Conservation (phyloP, 345 rosid genomes). For the Populus deltoides region DNA sequence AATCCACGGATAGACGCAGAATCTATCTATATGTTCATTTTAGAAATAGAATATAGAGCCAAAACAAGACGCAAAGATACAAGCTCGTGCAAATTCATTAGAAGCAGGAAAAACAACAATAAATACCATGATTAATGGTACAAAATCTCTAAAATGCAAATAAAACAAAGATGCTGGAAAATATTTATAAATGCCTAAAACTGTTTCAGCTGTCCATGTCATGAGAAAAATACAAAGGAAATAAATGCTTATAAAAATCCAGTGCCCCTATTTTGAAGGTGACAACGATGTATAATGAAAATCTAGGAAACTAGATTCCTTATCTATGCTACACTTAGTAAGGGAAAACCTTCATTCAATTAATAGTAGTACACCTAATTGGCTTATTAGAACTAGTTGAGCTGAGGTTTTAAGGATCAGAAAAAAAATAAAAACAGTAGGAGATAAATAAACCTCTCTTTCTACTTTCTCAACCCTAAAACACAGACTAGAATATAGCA, state of each 20-base stretch:
- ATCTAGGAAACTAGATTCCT: conserved; percentile 1
- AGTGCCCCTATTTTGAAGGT: background rate
- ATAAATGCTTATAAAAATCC: background rate
- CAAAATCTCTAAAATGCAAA: background rate
- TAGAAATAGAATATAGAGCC: background rate
- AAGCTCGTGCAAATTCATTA: background rate
- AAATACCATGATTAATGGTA: background rate
- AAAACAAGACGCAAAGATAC: background rate
- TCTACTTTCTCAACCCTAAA: background rate
- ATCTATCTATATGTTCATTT: background rate
- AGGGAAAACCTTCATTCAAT: conserved; percentile 16
- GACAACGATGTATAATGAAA: conserved; percentile 7
- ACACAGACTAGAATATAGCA: background rate
- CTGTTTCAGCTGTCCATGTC: conserved; percentile 10
- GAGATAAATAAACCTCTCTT: background rate
- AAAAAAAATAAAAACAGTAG: background rate
- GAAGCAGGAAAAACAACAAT: background rate
- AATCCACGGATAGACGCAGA: background rate
- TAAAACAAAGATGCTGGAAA: background rate
- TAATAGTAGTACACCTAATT: conserved; percentile 2
- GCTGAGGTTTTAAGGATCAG: background rate
- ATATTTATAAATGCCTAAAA: conserved; percentile 7
- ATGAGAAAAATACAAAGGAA: conserved; percentile 5
- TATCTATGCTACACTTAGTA: background rate
- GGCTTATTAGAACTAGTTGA: background rate